Conservation (phyloP, 495 filamentous ascomycete species). For the Penicillium canariense region DNA sequence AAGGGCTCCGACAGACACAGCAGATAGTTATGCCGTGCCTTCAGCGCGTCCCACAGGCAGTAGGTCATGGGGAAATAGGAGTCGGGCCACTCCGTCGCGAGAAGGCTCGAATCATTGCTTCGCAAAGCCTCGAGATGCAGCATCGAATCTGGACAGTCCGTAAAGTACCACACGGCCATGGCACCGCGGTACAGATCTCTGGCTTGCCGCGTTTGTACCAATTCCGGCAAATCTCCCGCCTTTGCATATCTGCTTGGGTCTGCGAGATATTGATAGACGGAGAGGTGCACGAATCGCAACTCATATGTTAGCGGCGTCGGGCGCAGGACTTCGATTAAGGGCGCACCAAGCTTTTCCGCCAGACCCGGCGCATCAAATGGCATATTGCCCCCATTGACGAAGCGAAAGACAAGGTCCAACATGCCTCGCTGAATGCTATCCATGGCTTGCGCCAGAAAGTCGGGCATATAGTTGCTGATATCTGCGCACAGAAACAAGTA, state of each 20-base stretch:
- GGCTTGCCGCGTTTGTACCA: neutral
- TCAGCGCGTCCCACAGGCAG: neutral
- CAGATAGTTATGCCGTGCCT: neutral
- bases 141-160: neutral
- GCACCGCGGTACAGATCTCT: neutral
- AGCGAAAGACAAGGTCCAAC: neutral
- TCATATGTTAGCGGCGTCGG: neutral
- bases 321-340: neutral
- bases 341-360: neutral
- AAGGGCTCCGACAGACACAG: neutral
- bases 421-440: neutral
- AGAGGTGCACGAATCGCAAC: neutral
- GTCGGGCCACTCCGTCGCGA: neutral
- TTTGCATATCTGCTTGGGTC: neutral
- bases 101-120: neutral
- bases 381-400: neutral
- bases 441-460: neutral
- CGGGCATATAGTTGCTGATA: neutral
- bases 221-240: neutral
- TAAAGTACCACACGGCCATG: neutral
- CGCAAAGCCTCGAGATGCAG: neutral
- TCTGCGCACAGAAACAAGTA: neutral
- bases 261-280: neutral
- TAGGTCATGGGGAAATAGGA: neutral
- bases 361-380: neutral